phyloP scores from a whole-genome alignment of 495 filamentous ascomycete genomes.

The Aspergillus sparsus region DNA sequence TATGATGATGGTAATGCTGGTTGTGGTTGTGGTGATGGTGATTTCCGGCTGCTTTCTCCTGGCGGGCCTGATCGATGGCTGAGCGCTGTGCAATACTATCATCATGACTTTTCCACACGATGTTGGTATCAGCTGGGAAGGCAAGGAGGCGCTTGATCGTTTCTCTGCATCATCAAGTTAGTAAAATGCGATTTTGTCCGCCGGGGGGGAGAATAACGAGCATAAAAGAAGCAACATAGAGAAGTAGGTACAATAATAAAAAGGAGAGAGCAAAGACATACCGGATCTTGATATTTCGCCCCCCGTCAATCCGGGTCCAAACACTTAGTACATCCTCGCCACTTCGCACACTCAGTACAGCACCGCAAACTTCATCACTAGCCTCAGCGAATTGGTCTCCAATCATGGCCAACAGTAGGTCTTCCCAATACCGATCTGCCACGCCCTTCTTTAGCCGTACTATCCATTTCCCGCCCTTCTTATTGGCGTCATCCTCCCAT shows the following conservation, averaged over 20 bases:
- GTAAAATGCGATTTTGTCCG: no score
- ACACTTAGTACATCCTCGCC: slow-evolving; percentile 97
- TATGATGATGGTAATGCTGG: slow-evolving; percentile 35
- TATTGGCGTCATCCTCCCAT: slow-evolving; percentile 98
- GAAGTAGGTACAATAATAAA: background rate
- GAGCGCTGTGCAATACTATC: slow-evolving; percentile 78
- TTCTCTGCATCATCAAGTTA: slow-evolving; percentile 57
- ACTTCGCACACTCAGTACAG: slow-evolving; percentile 88
- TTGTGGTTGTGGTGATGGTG: slow-evolving; percentile 42
- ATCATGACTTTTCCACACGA: slow-evolving; percentile 92
- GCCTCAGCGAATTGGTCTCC: slow-evolving; percentile 96
- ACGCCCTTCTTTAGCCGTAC: slow-evolving; percentile 95
- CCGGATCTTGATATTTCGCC: slow-evolving; percentile 95
- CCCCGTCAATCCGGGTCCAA: slow-evolving; percentile 91
- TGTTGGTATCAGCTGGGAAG: slow-evolving; percentile 83
- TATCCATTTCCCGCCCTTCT: slow-evolving; percentile 94
- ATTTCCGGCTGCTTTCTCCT: slow-evolving; percentile 64
- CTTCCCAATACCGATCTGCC: slow-evolving; percentile 96
- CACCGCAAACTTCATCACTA: slow-evolving; percentile 90
- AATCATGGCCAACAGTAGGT: slow-evolving; percentile 84
- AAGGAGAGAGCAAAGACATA: slow-evolving; percentile 42
- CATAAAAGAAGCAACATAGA: background rate
- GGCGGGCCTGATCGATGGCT: slow-evolving; percentile 78
- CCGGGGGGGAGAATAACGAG: background rate
- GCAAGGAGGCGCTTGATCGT: slow-evolving; percentile 85